Percentiles rank a stretch among this genome's conserved stretches.
Conservation (phyloP, 371 early-diverging fungal species). For the Zychaea mexicana region DNA sequence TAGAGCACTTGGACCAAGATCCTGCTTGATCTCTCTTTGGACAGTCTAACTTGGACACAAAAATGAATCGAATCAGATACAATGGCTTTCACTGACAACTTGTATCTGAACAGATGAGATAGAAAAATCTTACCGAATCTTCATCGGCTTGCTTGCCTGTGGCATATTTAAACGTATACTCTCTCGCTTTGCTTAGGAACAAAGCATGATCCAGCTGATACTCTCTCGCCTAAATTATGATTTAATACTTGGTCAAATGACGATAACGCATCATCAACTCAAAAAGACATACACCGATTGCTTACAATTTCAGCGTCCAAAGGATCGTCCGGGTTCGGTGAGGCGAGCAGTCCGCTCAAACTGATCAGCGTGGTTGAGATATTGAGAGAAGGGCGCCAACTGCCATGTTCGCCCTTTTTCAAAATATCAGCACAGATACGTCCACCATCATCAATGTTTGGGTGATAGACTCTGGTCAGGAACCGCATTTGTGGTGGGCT, state of each 20-base stretch:
- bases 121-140: background rate
- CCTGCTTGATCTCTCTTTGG: too few relatives aligned
- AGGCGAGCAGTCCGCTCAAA: constrained; percentile 41
- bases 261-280: background rate
- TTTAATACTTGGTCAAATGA: background rate
- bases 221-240: constrained; percentile 37
- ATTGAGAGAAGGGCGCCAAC: constrained; percentile 56
- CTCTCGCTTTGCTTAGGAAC: constrained; percentile 41
- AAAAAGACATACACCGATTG: background rate
- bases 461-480: constrained; percentile 54
- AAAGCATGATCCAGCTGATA: constrained; percentile 36
- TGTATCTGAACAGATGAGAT: background rate
- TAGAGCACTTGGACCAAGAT: too few relatives aligned
- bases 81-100: too few relatives aligned
- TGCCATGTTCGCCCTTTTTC: constrained; percentile 45
- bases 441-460: constrained; percentile 55
- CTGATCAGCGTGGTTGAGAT: constrained; percentile 44
- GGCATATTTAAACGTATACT: constrained; percentile 41
- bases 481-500: constrained; percentile 57
- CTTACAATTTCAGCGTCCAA: constrained; percentile 54
- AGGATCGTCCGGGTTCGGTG: constrained; percentile 65
- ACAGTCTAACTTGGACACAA: too few relatives aligned
- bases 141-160: background rate
- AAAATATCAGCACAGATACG: constrained; percentile 60
- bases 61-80: too few relatives aligned